Conservation (phyloP, 129 eudicot species). For the Lactuca sativa region DNA sequence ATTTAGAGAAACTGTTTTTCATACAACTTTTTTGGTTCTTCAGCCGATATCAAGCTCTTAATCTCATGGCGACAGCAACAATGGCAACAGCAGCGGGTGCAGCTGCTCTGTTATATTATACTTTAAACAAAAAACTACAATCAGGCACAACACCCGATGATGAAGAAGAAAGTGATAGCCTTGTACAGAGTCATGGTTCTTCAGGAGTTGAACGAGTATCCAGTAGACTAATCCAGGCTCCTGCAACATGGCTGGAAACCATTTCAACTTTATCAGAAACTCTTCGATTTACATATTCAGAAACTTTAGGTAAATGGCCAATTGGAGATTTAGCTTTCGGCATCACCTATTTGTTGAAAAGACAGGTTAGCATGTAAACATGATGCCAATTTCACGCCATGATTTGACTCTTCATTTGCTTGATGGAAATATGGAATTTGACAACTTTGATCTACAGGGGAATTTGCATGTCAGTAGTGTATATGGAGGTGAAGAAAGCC, state of each 20-base stretch:
- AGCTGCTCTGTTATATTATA: constrained; percentile 91
- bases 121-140: constrained; percentile 72
- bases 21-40: not conserved
- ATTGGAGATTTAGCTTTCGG: constrained; percentile 99
- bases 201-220: constrained; percentile 72
- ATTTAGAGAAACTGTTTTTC: not conserved
- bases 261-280: constrained; percentile 95
- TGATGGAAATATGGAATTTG: too few species aligned
- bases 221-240: constrained; percentile 80
- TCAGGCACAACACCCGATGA: constrained; percentile 34
- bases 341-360: constrained; percentile 74
- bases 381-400: not conserved
- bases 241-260: constrained; percentile 98
- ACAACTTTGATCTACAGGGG: constrained; percentile 58
- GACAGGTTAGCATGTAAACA: constrained; percentile 55
- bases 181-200: constrained; percentile 35
- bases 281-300: constrained; percentile 91
- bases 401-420: not conserved
- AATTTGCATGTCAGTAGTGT: constrained; percentile 66
- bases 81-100: constrained; percentile 99
- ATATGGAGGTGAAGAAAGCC: constrained; percentile 75
- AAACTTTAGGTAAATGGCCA: constrained; percentile 98
- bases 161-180: constrained; percentile 58
- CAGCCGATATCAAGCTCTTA: constrained; percentile 23
- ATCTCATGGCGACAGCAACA: constrained; percentile 87